Base-by-base conservation (phyloP, 192 early-diverging fungal genomes). In the Spinellus fusiger region DNA sequence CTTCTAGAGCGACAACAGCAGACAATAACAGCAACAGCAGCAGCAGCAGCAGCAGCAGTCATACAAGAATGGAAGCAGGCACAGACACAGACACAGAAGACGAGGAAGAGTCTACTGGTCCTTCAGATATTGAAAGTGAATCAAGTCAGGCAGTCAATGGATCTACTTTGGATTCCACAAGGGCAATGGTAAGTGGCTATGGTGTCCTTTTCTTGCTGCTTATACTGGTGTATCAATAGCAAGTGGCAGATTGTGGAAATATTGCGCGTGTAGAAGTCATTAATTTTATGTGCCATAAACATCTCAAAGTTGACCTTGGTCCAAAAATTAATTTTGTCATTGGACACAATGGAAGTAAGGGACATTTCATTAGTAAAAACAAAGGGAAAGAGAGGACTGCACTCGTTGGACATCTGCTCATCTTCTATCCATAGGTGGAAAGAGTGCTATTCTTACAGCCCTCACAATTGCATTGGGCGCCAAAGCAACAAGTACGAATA, bases 251-350 rank as follows among this genome's bases (percentile, higher is more conserved):
- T 28, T 77, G 81, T 25, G 95, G 94, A 13, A 84, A 86, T 22
- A 84, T 99, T 37, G 93, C 93, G 59, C 55, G 70, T 25, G 78
- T 99, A 29, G 86, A 92, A 72, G 75, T 99, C 13, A 68, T 77
- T 20, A 91, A 99, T 65, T 97, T 98, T 73, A 95, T 99, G 93
- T 98, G 95, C 68, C 96, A 99, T 75, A 82, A 86, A 31, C 83
- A 79, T 40, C 79, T 94, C 6, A 78, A 80, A 18, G 85, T 97
- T 2, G 64, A 80, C 37, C 86, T 99, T 58, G 84, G 86, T 25
- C 84, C 90, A 5, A 88, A 91, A 50, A 85, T 99, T 53, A 98
- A 99, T 73, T 99, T 99, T 74, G 86, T 99, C 32, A 91, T 93
- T 53, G 96, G 96, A 10, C 93, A 96, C 60, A 98, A 97, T 68